Conservation (phyloP, 306 rosid genomes). For the Glycyrrhiza uralensis region DNA sequence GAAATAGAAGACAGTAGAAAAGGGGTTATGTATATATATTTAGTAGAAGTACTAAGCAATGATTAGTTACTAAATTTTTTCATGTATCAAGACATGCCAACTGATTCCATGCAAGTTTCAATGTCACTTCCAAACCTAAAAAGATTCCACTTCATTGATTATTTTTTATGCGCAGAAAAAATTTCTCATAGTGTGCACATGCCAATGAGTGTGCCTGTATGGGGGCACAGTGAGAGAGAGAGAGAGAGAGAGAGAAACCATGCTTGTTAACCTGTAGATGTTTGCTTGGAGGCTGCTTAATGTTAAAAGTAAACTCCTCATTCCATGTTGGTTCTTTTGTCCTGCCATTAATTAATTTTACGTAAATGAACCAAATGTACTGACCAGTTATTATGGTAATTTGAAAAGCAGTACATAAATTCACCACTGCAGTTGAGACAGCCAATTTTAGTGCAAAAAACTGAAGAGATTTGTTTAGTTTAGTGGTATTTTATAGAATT, state of each 20-base stretch:
- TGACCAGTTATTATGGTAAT: neutral
- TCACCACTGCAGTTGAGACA: conserved; percentile 15
- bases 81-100: neutral
- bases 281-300: conserved; percentile 59
- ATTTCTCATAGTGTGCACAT: neutral
- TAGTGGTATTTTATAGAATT: neutral
- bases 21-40: neutral
- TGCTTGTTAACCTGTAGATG: conserved; percentile 68
- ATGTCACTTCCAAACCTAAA: neutral
- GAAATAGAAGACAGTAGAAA: neutral
- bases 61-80: neutral
- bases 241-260: conserved; percentile 11
- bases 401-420: conserved; percentile 6
- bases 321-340: conserved; percentile 87
- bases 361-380: conserved; percentile 5
- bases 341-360: conserved; percentile 48
- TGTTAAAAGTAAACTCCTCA: conserved; percentile 69
- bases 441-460: neutral
- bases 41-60: neutral
- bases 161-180: conserved; percentile 13
- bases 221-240: neutral
- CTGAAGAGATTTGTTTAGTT: neutral
- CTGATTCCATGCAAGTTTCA: conserved; percentile 3
- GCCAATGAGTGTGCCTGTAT: neutral
- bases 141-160: neutral